These are phyloP conservation scores for Datisca glomerata DNA, from an alignment of 306 rosid genomes.

Conservation along the genomic window DNA sequence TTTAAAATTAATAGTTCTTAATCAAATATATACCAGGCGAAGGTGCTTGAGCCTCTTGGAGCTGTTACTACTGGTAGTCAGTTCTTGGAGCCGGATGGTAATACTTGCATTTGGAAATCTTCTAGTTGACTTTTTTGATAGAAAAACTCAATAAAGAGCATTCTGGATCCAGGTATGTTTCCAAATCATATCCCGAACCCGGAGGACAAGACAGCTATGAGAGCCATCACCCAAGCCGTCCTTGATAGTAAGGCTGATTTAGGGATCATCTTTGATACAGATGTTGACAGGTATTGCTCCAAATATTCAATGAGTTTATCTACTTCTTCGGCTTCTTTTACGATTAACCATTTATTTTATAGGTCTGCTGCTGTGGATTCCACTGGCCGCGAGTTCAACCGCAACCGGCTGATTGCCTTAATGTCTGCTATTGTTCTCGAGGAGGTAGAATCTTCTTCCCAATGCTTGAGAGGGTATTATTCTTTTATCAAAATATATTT, in stretches of 20 bases:
- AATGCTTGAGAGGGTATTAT: constrained; percentile 3
- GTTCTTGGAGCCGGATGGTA: constrained; percentile 99
- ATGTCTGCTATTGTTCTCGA: constrained; percentile 93
- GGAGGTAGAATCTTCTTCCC: constrained; percentile 46
- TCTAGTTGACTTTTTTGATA: constrained; percentile 3
- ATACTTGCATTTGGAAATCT: constrained; percentile 15
- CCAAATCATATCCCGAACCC: constrained; percentile 98
- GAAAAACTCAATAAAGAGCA: constrained; percentile 4
- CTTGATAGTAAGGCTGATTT: constrained; percentile 86
- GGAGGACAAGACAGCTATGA: constrained; percentile 96
- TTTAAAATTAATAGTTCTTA: background rate
- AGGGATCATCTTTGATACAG: constrained; percentile 97
- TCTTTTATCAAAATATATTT: constrained; percentile 6
- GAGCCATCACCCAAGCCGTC: constrained; percentile 85
- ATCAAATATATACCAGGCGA: constrained; percentile 44
- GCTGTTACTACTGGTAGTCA: constrained; percentile 87
- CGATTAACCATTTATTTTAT: constrained; percentile 14
- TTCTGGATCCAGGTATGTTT: constrained; percentile 60
- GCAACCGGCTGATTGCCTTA: constrained; percentile 88
- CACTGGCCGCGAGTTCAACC: constrained; percentile 71
- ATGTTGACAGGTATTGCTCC: constrained; percentile 61
- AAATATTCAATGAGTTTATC: background rate
- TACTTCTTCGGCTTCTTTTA: no score
- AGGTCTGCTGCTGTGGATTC: constrained; percentile 99
- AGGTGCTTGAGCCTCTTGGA: constrained; percentile 92